phyloP scores from a whole-genome alignment of 2,329 filamentous ascomycete species.

The Sclerotinia spermophila region DNA sequence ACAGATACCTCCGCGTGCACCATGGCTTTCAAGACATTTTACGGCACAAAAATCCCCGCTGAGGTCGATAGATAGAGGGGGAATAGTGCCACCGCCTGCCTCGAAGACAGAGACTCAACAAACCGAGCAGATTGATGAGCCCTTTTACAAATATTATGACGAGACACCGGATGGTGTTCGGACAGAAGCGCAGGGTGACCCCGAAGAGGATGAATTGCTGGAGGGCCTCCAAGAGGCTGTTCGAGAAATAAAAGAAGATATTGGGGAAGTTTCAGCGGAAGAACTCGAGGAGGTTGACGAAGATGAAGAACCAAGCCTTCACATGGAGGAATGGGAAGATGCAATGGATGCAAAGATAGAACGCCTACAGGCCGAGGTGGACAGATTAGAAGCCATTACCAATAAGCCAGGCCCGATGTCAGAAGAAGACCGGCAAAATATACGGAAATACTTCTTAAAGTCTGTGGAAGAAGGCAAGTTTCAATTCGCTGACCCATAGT shows the following conservation, averaged over 20 bases:
- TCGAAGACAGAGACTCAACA: not conserved
- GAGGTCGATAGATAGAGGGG: slow-evolving; percentile 14
- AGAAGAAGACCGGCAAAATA: slow-evolving; percentile 19
- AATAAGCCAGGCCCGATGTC: slow-evolving; percentile 21
- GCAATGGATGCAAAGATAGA: slow-evolving; percentile 17
- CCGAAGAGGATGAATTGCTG: slow-evolving; percentile 22
- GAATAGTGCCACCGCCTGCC: not conserved
- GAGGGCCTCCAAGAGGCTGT: slow-evolving; percentile 16
- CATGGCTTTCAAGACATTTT: slow-evolving; percentile 30
- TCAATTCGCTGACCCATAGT: not conserved
- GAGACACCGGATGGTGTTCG: slow-evolving; percentile 32
- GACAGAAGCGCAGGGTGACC: slow-evolving; percentile 27
- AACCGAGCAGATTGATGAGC: slow-evolving; percentile 11
- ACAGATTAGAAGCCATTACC: slow-evolving; percentile 19
- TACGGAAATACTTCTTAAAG: slow-evolving; percentile 21
- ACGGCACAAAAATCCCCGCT: slow-evolving; percentile 19
- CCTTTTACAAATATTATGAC: slow-evolving; percentile 31
- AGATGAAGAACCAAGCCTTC: slow-evolving; percentile 18
- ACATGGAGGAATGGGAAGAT: slow-evolving; percentile 17
- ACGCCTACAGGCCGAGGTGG: slow-evolving; percentile 15
- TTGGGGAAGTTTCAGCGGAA: slow-evolving; percentile 18
- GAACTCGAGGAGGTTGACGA: slow-evolving; percentile 19
- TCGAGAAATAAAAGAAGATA: slow-evolving; percentile 15
- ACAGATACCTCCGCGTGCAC: slow-evolving; percentile 23
- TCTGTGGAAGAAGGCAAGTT: slow-evolving; percentile 16